Conservation (phyloP, 352 stramenopile genomes). For the Pythium rhizo-oryzae region DNA sequence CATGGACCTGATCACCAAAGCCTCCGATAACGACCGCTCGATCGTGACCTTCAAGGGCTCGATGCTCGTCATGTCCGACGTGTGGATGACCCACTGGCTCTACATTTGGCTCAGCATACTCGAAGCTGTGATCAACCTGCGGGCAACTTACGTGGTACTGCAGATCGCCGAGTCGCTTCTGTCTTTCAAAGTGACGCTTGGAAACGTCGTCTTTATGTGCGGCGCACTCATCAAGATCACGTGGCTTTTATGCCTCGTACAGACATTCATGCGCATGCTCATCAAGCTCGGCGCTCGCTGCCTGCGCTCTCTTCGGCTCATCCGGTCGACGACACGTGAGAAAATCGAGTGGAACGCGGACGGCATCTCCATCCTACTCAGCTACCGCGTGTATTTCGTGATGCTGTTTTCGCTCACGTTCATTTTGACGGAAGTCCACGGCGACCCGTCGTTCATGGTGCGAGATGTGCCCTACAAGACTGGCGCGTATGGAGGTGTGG, state of each 20-base stretch:
- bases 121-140: slow-evolving; percentile 45
- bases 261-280: slow-evolving; percentile 35
- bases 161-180: slow-evolving; percentile 61
- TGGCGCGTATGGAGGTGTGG: slow-evolving; percentile 41
- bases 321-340: slow-evolving; percentile 31
- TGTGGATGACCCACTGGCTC: slow-evolving; percentile 74
- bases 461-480: slow-evolving; percentile 32
- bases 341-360: slow-evolving; percentile 58
- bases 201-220: slow-evolving; percentile 61
- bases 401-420: slow-evolving; percentile 46
- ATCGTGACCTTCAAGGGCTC: slow-evolving; percentile 57
- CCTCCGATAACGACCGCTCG: slow-evolving; percentile 38
- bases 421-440: slow-evolving; percentile 36
- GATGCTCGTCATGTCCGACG: slow-evolving; percentile 51
- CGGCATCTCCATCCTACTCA: slow-evolving; percentile 44
- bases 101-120: slow-evolving; percentile 62
- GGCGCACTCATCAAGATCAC: slow-evolving; percentile 50
- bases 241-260: slow-evolving; percentile 60
- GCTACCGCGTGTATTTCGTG: slow-evolving; percentile 58
- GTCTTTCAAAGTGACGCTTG: slow-evolving; percentile 39
- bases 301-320: slow-evolving; percentile 39
- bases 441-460: slow-evolving; percentile 48
- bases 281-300: slow-evolving; percentile 37
- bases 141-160: slow-evolving; percentile 46
- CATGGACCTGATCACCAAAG: slow-evolving; percentile 40